Conservation (phyloP, 179 eudicot species). For the Corrigiola litoralis region DNA sequence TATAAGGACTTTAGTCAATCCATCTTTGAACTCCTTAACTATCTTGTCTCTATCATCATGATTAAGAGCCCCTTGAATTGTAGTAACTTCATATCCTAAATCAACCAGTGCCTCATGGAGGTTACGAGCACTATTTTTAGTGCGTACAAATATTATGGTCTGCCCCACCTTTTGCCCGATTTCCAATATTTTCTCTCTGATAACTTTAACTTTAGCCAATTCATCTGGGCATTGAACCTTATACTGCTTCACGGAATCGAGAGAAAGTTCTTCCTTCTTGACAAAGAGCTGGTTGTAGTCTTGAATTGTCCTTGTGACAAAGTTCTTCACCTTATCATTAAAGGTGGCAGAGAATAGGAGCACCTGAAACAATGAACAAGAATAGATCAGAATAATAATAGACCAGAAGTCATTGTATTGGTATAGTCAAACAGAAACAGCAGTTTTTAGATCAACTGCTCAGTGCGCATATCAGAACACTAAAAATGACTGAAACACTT, state of each 20-base stretch:
- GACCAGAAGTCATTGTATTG: neutral
- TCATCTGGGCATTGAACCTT: slow-evolving; percentile 83
- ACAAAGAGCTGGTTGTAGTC: slow-evolving; percentile 79
- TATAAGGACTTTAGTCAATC: slow-evolving; percentile 80
- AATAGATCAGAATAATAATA: slow-evolving; percentile 1
- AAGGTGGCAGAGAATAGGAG: slow-evolving; percentile 96
- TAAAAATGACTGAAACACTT: neutral
- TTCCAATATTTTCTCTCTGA: slow-evolving; percentile 72
- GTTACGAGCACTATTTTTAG: slow-evolving; percentile 53
- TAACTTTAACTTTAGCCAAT: slow-evolving; percentile 58
- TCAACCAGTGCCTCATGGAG: slow-evolving; percentile 60
- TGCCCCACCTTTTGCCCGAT: slow-evolving; percentile 81
- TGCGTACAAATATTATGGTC: slow-evolving; percentile 77
- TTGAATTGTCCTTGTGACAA: slow-evolving; percentile 56
- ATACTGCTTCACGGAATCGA: slow-evolving; percentile 80
- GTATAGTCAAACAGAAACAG: neutral
- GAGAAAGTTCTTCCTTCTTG: slow-evolving; percentile 77
- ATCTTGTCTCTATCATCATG: slow-evolving; percentile 85
- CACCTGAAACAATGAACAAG: slow-evolving; percentile 45
- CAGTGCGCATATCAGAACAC: neutral
- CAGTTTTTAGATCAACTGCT: neutral
- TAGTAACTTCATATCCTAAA: slow-evolving; percentile 76
- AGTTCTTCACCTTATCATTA: slow-evolving; percentile 60
- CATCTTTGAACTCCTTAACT: slow-evolving; percentile 83
- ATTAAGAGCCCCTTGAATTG: slow-evolving; percentile 78